Base-by-base conservation (phyloP, 192 early-diverging fungal species). In the Rhizophlyctis rosea region DNA sequence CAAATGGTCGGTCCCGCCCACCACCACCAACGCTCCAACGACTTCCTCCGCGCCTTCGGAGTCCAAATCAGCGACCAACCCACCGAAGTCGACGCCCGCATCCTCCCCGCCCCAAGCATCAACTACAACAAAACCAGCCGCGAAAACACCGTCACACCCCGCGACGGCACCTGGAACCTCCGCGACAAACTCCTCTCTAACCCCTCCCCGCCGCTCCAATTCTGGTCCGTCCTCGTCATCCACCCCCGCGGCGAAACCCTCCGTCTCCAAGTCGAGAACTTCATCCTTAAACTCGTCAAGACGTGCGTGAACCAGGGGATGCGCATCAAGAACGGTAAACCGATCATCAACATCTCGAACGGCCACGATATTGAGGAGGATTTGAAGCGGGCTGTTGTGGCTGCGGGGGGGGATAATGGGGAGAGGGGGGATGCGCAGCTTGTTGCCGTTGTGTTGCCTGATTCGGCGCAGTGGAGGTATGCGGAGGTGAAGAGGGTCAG, bases 401-500 rank as follows among this genome's bases (percentile, higher is more conserved):
- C 66, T 25, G 85, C 88, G 33, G 71, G 70, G 23, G 71, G 75
- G 34, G 66, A 64, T 4, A 33, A 29, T 57, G 5, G 5, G 16
- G 14, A 36, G 4, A 2, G 14, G 9, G 39, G n/a, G 39, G 11
- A 47, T n/a, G n/a, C 87, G 4, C 84, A 94, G 70, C 58, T 94
- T 18, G 73, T 91, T 32, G 59, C 91, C 4, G 82, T 86, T 53
- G 56, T 94, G 34, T 57, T 94, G 34, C 85, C 84, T 16, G 68
- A 71, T n/a, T 71, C 65, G 7, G 58, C 64, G 34, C 48, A 51
- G 3, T 35, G 59, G 18, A 80, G 84, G 5, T 97, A 97, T 74
- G 84, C 81, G 50, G 82, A 86, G 32, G 83, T 94, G 68, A 97
- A 97, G 77, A 81, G 87, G 35, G 70, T 86, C 49, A 84, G 86